These are phyloP conservation scores for Calonectria henricotiae DNA, from an alignment of 2,329 filamentous ascomycete genomes.

Conservation along the genomic window DNA sequence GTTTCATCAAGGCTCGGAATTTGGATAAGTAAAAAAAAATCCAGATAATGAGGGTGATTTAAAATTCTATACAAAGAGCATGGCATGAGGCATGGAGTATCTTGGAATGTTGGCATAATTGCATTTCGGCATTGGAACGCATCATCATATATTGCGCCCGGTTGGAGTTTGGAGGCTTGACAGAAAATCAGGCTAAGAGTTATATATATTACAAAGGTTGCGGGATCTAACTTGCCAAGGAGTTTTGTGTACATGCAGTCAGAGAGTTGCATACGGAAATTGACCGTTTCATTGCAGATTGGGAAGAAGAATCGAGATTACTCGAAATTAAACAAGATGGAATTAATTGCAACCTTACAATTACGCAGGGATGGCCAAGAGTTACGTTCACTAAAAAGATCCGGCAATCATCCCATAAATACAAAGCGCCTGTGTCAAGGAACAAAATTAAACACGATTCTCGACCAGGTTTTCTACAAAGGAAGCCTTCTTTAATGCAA, in stretches of 20 bases:
- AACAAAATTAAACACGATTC: too few relatives aligned
- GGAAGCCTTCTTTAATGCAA: too few relatives aligned
- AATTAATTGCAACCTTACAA: too few relatives aligned
- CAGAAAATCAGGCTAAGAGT: slow-evolving; percentile 9
- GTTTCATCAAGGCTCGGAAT: slow-evolving; percentile 73
- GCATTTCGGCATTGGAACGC: neutral
- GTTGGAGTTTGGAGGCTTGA: slow-evolving; percentile 44
- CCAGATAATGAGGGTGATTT: neutral
- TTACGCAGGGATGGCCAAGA: too few relatives aligned
- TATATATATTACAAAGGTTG: slow-evolving; percentile 1
- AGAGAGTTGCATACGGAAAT: neutral
- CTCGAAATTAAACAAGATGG: too few relatives aligned
- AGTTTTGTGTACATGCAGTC: slow-evolving; percentile 4
- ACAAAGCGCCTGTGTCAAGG: too few relatives aligned
- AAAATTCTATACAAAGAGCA: slow-evolving; percentile 26
- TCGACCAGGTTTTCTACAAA: too few relatives aligned
- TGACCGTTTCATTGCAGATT: neutral
- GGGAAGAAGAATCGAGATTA: too few relatives aligned
- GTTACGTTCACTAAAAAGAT: too few relatives aligned
- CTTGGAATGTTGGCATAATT: slow-evolving; percentile 26
- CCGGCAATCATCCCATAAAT: too few relatives aligned
- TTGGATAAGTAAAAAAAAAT: slow-evolving; percentile 65
- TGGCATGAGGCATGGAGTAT: slow-evolving; percentile 50
- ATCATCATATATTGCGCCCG: slow-evolving; percentile 18
- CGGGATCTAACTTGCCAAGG: slow-evolving; percentile 18